phyloP scores from a whole-genome alignment of 371 early-diverging fungal species.

The Chytridiales sp. region DNA sequence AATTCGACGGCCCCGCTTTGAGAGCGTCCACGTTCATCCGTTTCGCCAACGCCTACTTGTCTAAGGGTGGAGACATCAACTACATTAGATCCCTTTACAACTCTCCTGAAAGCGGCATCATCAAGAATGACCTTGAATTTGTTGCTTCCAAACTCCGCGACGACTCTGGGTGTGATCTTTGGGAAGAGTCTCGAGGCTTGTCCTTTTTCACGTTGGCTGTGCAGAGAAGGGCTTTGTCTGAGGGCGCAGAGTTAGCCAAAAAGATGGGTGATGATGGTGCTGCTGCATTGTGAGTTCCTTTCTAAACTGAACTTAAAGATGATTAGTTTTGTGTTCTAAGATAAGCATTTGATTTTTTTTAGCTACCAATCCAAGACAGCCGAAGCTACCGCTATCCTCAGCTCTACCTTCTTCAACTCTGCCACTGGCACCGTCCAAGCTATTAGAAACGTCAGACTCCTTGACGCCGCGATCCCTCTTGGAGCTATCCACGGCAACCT shows the following conservation, averaged over 20 bases:
- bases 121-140: slow-evolving; percentile 64
- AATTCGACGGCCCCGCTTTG: slow-evolving; percentile 81
- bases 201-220: slow-evolving; percentile 73
- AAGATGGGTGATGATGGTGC: slow-evolving; percentile 34
- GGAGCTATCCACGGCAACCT: slow-evolving; percentile 56
- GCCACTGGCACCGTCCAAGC: slow-evolving; percentile 60
- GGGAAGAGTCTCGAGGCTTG: slow-evolving; percentile 64
- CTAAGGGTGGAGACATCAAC: slow-evolving; percentile 1
- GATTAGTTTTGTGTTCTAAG: too few species aligned
- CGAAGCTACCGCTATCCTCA: slow-evolving; percentile 29
- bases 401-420: slow-evolving; percentile 56
- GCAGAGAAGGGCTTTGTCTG: slow-evolving; percentile 61
- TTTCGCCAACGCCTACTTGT: slow-evolving; percentile 42
- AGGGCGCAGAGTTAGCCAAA: slow-evolving; percentile 51
- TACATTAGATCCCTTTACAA: slow-evolving; percentile 25
- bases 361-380: slow-evolving; percentile 25
- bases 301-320: too few species aligned
- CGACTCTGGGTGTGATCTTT: slow-evolving; percentile 53
- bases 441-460: slow-evolving; percentile 5
- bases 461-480: slow-evolving; percentile 65
- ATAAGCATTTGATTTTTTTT: too few species aligned
- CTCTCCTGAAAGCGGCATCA: slow-evolving; percentile 28
- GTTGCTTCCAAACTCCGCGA: slow-evolving; percentile 45
- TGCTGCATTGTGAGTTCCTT: too few species aligned
- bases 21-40: slow-evolving; percentile 56